Evolutionary conservation across 2,329 filamentous ascomycete genomes (phyloP).

Genomic region (Onygena corvina): DNA sequence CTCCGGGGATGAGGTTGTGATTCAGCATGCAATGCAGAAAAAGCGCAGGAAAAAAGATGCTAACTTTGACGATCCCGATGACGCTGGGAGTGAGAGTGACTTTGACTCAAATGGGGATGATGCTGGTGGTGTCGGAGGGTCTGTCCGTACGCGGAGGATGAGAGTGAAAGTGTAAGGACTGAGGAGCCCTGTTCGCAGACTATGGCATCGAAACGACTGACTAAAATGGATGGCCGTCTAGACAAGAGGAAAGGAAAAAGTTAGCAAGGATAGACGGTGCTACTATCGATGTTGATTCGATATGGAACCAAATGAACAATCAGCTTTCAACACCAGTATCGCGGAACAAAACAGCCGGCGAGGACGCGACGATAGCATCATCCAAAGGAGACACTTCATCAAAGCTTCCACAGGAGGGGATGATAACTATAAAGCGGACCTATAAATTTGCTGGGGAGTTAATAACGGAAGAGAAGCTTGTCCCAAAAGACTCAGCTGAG

Average conservation of each 20-base stretch:
- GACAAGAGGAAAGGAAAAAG: slow-evolving; percentile 39
- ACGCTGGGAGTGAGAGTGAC: slow-evolving; percentile 26
- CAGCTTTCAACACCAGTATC: slow-evolving; percentile 18
- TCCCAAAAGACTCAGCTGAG: slow-evolving; percentile 43
- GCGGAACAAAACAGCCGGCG: slow-evolving; percentile 13
- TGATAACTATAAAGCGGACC: slow-evolving; percentile 45
- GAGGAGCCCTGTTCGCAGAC: too few relatives aligned
- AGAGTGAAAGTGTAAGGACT: slow-evolving; percentile 37
- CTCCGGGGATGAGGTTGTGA: slow-evolving; percentile 47
- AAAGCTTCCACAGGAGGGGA: slow-evolving; percentile 27
- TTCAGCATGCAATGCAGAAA: slow-evolving; percentile 36
- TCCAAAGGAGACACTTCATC: background rate
- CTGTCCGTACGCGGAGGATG: slow-evolving; percentile 45
- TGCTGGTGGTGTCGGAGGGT: slow-evolving; percentile 38
- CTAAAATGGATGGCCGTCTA: too few relatives aligned
- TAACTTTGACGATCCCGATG: slow-evolving; percentile 25
- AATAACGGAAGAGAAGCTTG: slow-evolving; percentile 43
- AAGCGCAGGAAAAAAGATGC: slow-evolving; percentile 27
- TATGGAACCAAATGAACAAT: slow-evolving; percentile 44
- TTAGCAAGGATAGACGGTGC: slow-evolving; percentile 37
- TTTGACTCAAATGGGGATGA: slow-evolving; percentile 24
- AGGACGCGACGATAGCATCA: background rate
- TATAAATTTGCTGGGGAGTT: slow-evolving; percentile 47
- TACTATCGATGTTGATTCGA: slow-evolving; percentile 44
- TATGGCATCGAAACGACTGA: too few relatives aligned